Evolutionary conservation across 2,329 filamentous ascomycete genomes (phyloP).

Genomic region (Penicillium hordei): DNA sequence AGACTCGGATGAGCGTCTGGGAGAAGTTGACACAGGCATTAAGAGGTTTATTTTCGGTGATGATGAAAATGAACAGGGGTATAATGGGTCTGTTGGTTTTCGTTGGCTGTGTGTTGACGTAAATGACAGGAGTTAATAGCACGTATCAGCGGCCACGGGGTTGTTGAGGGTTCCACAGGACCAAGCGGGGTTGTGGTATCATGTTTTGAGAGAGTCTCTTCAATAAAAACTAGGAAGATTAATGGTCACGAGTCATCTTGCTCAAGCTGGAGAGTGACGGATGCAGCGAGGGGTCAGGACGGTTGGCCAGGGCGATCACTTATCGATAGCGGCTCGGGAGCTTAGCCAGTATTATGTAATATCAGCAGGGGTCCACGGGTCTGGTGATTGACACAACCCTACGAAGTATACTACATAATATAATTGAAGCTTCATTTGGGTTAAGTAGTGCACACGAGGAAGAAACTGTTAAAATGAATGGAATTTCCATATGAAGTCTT

Average conservation of each 20-base stretch:
- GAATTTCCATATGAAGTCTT: not conserved
- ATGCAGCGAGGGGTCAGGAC: conserved; percentile 24
- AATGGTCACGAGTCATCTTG: conserved; percentile 6
- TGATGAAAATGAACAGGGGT: conserved; percentile 18
- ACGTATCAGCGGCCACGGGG: conserved; percentile 6
- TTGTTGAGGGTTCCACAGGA: conserved; percentile 11
- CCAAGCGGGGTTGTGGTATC: conserved; percentile 3
- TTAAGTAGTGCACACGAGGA: not conserved
- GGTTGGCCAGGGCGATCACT: conserved; percentile 15
- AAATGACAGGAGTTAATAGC: not conserved
- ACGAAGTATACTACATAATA: too few relatives aligned
- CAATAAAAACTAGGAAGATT: conserved; percentile 5
- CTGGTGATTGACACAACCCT: not conserved
- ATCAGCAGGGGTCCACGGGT: not conserved
- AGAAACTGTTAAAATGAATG: not conserved
- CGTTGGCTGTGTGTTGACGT: not conserved
- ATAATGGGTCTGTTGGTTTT: not conserved
- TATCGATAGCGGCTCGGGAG: conserved; percentile 20
- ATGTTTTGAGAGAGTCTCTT: conserved; percentile 4
- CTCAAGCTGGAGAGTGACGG: conserved; percentile 14
- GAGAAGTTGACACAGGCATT: conserved; percentile 23
- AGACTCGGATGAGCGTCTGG: conserved; percentile 21
- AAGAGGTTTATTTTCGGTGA: not conserved
- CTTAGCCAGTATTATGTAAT: conserved; percentile 1
- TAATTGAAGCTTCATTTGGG: not conserved